phyloP scores from a whole-genome alignment of 768 basidiomycete genomes.

The Austroboletus eburneus region DNA sequence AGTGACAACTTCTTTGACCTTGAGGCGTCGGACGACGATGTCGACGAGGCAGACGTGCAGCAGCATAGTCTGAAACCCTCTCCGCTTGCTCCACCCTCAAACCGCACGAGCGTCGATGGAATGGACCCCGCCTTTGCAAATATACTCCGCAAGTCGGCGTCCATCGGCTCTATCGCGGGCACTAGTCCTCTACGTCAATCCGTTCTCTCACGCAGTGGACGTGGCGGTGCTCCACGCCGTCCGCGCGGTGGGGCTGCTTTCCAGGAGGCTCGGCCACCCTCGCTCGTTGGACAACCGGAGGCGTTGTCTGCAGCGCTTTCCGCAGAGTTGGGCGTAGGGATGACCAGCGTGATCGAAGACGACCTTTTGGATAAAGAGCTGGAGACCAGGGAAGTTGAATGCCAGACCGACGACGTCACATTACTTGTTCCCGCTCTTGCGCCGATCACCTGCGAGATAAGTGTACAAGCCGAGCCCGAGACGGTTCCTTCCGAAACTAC shows the following conservation, averaged over 20 bases:
- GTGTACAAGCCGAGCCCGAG: constrained; percentile 37
- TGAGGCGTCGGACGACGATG: constrained; percentile 23
- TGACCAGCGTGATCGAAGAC: constrained; percentile 39
- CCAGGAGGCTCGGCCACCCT: constrained; percentile 66
- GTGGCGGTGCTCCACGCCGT: constrained; percentile 51
- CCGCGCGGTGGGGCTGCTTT: constrained; percentile 63
- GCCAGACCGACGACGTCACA: constrained; percentile 56
- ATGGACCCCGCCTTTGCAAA: constrained; percentile 88
- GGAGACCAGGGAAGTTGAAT: constrained; percentile 58
- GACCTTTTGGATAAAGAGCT: constrained; percentile 39
- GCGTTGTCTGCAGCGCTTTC: constrained; percentile 70
- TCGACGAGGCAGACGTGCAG: constrained; percentile 24
- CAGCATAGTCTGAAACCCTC: constrained; percentile 30
- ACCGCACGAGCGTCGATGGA: constrained; percentile 72
- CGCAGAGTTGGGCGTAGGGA: constrained; percentile 53
- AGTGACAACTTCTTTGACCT: constrained; percentile 12
- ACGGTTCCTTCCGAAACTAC: constrained; percentile 15
- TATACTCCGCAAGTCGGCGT: constrained; percentile 56
- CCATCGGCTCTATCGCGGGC: constrained; percentile 39
- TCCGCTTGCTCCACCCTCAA: constrained; percentile 42
- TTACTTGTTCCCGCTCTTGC: constrained; percentile 28
- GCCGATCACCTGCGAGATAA: constrained; percentile 34
- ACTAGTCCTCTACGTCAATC: constrained; percentile 62
- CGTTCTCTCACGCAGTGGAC: constrained; percentile 45
- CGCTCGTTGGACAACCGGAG: constrained; percentile 68